Evolutionary conservation across 2,329 filamentous ascomycete genomes (phyloP), one percentile per base, ranked within the genome.

Genomic region (Alternaria sp.): DNA sequence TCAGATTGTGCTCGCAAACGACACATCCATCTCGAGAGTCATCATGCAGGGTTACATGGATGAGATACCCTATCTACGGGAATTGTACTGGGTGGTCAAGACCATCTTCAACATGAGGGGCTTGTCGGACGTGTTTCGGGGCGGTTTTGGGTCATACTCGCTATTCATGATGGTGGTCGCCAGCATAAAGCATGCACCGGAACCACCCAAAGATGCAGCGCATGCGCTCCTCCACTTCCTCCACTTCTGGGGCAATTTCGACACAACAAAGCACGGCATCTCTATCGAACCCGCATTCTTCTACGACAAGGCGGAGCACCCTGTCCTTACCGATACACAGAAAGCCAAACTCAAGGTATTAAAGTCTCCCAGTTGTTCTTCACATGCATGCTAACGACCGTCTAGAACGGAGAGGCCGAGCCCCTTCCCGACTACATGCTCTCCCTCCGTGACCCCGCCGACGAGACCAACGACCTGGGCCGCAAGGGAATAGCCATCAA

Each of bases 381-480:
- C 21, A 9, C 9, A 34, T 10, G 13, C 26, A 34, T 42, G 54
- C 56, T 71, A 49, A 69, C 44, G n/a, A 8, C 13, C 3, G 33
- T 14, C 6, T 51, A 74, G 72, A 37, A 58, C 21, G 62, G 62
- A 9, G 51, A 44, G 40, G 17, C 6, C 5, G 45, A 63, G 9
- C 64, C 62, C 5, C 63, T 70, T 3, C 72, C 74, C 2, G 6
- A 42, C 1, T 76, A 67, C 58, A 69, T 84, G 49, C 77, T 88
- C 49, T 84, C 78, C 58, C 76, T 89, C 13, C 85, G 87, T 71
- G 86, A 89, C 65, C 86, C 86, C 0, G 83, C 84, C 7, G 81
- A 87, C 66, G 79, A 80, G 21, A 78, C 79, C 66, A 87, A 86
- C 68, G 84, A 89, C 66, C 78, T 88, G 1, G 86, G 86, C 33